Percentiles rank a stretch among this genome's conserved stretches.
phyloP scores from a whole-genome alignment of 352 stramenopile species.

The Pythium folliculosum region DNA sequence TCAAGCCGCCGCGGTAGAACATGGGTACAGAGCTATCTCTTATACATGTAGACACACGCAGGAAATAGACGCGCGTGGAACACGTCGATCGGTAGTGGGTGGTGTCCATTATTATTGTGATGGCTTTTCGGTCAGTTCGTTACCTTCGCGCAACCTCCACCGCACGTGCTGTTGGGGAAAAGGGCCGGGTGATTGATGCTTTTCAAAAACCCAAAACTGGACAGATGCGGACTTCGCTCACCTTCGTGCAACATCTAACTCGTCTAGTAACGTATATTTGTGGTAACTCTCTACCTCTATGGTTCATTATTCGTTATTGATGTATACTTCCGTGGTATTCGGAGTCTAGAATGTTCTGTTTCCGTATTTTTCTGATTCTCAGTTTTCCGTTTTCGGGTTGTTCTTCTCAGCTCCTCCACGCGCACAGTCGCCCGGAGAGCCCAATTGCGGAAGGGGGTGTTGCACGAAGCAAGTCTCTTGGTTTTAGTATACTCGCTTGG shows the following conservation, averaged over 20 bases:
- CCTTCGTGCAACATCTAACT: conserved; percentile 30
- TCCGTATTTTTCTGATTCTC: conserved; percentile 10
- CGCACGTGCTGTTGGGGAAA: neutral
- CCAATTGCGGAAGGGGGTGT: conserved; percentile 14
- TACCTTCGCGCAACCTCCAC: conserved; percentile 6
- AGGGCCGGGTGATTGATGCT: conserved; percentile 24
- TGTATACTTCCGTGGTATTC: neutral
- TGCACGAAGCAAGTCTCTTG: conserved; percentile 29
- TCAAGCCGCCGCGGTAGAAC: conserved; percentile 36
- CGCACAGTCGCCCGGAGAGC: conserved; percentile 18
- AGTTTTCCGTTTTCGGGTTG: conserved; percentile 21
- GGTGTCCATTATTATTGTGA: neutral
- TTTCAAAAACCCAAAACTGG: conserved; percentile 32
- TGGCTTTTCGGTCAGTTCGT: conserved; percentile 9
- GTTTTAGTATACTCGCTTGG: conserved; percentile 28
- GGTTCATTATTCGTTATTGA: neutral
- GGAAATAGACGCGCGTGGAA: neutral
- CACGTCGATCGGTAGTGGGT: neutral
- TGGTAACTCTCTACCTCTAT: conserved; percentile 3
- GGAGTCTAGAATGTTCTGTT: conserved; percentile 27
- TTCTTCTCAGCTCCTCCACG: conserved; percentile 17
- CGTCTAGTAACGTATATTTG: neutral
- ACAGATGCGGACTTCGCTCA: conserved; percentile 1
- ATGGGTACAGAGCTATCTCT: neutral
- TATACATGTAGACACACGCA: no score